phyloP scores from a whole-genome alignment of 352 stramenopile species.

The Peronosclerospora sorghi region DNA sequence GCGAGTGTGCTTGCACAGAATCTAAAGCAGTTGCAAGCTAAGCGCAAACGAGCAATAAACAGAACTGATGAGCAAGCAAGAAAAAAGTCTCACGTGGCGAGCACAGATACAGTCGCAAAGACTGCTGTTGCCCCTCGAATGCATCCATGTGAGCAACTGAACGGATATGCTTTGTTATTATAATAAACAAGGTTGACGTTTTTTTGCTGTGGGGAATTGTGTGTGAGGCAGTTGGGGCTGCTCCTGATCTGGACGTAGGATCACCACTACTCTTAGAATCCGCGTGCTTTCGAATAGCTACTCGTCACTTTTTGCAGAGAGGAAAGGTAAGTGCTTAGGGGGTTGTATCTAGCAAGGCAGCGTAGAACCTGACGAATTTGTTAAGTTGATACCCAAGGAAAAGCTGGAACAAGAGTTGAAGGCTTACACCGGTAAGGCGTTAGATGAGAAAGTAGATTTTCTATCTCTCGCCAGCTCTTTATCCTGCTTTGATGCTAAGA shows the following conservation, averaged over 20 bases:
- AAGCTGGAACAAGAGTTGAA: conserved; percentile 17
- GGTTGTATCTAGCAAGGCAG: background rate
- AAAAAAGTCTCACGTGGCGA: conserved; percentile 9
- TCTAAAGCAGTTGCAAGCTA: conserved; percentile 18
- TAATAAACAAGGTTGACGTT: background rate
- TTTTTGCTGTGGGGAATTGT: background rate
- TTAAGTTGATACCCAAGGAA: conserved; percentile 16
- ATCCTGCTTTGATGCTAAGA: background rate
- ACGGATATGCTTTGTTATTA: background rate
- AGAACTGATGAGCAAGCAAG: conserved; percentile 1
- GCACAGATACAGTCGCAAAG: background rate
- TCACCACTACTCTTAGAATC: conserved; percentile 8
- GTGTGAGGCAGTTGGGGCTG: conserved; percentile 16
- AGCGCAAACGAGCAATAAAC: conserved; percentile 17
- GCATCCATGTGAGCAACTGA: conserved; percentile 18
- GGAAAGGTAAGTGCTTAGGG: conserved; percentile 11
- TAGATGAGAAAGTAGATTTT: conserved; percentile 9
- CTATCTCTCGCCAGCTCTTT: conserved; percentile 6
- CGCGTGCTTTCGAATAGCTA: conserved; percentile 25
- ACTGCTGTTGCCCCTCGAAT: conserved; percentile 6
- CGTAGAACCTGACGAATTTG: background rate
- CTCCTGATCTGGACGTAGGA: conserved; percentile 10
- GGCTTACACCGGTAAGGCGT: conserved; percentile 16
- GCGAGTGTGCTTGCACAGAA: conserved; percentile 16
- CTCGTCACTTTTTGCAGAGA: conserved; percentile 14